Base-by-base conservation (phyloP, 164 flowering plant species). In the Chimonanthus salicifolius region DNA sequence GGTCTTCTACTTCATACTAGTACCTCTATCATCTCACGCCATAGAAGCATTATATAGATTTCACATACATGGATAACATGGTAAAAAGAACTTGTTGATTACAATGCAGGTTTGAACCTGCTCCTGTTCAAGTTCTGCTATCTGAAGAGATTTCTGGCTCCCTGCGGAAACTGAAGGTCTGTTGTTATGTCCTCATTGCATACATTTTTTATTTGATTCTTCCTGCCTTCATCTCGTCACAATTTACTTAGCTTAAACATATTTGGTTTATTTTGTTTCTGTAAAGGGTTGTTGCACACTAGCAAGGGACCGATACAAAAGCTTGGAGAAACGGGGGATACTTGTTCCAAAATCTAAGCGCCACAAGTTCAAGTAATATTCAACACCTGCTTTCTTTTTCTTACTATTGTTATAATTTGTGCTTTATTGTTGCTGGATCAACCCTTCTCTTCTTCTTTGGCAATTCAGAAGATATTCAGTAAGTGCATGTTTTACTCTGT, bases 141-240 rank as follows among this genome's bases (percentile, higher is more conserved):
- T 80, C 99, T 10, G 99, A 95, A 83, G 99, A 95, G 74, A 85
- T 91, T 47, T 84, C 90, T 60, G 98, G 99, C 54, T 95, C 98
- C 9, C 89, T 95, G 62, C 88, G 99, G 3, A 88, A 91, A 83
- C 80, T 95, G 68, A 92, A 92, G 96, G 99, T 94, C 71, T 69
- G 77, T 2, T 16, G 8, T 64, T 69, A 11, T 63, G 33, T 16
- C 54, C 44, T 7, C 51, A 4, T 43, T 47, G 45, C 47, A 33
- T 33, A 45, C 49, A 3, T 33, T 67, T 67, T 67, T 67, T 43
- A 47, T n/a, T 45, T 67, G 70, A 16, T 67, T 47, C 18, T 67
- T 49, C 18, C 18, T 10, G 63, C 16, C 43, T 11, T 16, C 33
- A 50, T 48, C 5, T 7, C 58, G 1, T 3, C 6, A 47, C 7